Base-by-base conservation (phyloP, 176 grass and related monocot species). In the Musa beccarii region DNA sequence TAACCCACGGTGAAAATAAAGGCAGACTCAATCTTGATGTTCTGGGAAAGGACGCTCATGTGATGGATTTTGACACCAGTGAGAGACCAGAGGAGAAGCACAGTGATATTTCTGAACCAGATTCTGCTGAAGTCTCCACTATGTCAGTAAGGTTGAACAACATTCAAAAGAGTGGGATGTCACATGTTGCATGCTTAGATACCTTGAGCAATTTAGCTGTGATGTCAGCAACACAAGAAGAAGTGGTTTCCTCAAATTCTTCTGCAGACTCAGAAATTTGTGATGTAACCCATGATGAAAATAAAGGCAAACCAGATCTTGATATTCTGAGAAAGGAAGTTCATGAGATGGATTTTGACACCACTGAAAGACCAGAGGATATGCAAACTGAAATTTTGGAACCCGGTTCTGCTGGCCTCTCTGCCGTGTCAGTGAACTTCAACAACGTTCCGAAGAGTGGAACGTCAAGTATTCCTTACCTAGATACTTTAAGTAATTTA, bases 151-250 rank as follows among this genome's bases (percentile, higher is more conserved):
- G 49, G 23, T 72, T 81, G 74, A 61, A 20, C 12, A 52, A 51
- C 78, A 74, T 83, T 82, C 66, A 70, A 69, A 63, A 62, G 50
- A 71, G 24, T 80, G 83, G n/a, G 79, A 75, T 83, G 52, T 50
- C 59, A 88, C 52, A 21, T 25, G 49, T 23, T 77, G 43, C 54
- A 50, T 79, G 76, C 26, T 84, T 59, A 73, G 53, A 69, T 65
- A 34, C 72, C 28, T 34, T 34, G 79, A 77, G 22, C 53, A 85
- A 81, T 74, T 82, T 67, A 76, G 63, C 66, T 87, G 68, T 75
- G 43, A 54, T 54, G 77, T 52, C 69, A 68, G 61, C 67, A 82
- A 71, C 23, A 52, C 78, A 73, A 49, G 57, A 59, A 15, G 19
- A 63, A 63, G 29, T 68, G 72, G 54, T 74, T 79, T 20, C 65